Evolutionary conservation across 192 early-diverging fungal genomes (phyloP).

Genomic region (Jimgerdemannia flammicorona): DNA sequence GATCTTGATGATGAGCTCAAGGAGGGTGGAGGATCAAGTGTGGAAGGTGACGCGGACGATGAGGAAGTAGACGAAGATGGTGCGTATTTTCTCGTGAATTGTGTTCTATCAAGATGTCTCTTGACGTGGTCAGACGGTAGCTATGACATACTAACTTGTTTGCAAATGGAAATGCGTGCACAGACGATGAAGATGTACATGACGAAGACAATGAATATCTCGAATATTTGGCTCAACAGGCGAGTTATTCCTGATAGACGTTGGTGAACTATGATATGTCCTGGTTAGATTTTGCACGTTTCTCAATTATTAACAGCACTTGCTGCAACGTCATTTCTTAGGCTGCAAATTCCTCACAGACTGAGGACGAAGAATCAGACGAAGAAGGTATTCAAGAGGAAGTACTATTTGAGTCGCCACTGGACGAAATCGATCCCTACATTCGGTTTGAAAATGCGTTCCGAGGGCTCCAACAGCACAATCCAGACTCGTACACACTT

Average conservation of each 20-base stretch:
- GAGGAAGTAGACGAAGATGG: slow-evolving; percentile 56
- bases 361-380: slow-evolving; percentile 57
- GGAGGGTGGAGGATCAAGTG: slow-evolving; percentile 28
- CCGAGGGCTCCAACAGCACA: slow-evolving; percentile 50
- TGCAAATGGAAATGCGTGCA: too few relatives aligned
- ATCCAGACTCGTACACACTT: slow-evolving; percentile 47
- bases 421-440: slow-evolving; percentile 76
- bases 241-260: slow-evolving; percentile 1
- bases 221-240: slow-evolving; percentile 53
- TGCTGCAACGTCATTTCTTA: slow-evolving; percentile 18
- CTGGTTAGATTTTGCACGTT: too few relatives aligned
- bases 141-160: too few relatives aligned
- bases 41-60: slow-evolving; percentile 46
- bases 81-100: slow-evolving; percentile 1
- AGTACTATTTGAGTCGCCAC: slow-evolving; percentile 70
- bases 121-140: background rate
- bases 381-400: slow-evolving; percentile 72
- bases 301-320: slow-evolving; percentile 1
- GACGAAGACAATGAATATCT: slow-evolving; percentile 64
- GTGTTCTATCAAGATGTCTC: background rate
- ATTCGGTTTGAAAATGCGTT: slow-evolving; percentile 67
- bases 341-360: slow-evolving; percentile 9
- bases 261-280: background rate
- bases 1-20: slow-evolving; percentile 33
- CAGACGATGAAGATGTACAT: slow-evolving; percentile 49